These are phyloP conservation scores for Eurotiales sp. DNA, from an alignment of 2,329 filamentous ascomycete species.

Conservation along the genomic window DNA sequence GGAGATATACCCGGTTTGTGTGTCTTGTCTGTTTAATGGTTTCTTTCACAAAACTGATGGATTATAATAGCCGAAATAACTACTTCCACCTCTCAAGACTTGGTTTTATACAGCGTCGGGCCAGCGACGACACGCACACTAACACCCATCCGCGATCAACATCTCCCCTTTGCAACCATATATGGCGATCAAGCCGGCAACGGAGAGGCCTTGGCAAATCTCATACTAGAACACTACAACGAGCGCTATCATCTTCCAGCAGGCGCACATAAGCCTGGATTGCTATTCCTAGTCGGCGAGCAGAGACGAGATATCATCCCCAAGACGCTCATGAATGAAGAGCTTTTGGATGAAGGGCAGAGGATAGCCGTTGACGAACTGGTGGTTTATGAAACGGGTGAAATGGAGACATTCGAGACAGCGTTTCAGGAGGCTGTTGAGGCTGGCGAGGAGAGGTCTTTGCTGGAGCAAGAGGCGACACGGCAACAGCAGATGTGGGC, in stretches of 20 bases:
- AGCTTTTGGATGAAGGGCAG: slow-evolving; percentile 42
- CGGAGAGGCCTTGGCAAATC: slow-evolving; percentile 71
- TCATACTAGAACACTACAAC: slow-evolving; percentile 76
- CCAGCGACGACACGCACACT: slow-evolving; percentile 63
- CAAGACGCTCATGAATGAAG: slow-evolving; percentile 63
- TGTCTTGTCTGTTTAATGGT: not conserved
- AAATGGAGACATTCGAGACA: slow-evolving; percentile 71
- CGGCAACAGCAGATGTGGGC: slow-evolving; percentile 29
- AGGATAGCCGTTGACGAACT: slow-evolving; percentile 71
- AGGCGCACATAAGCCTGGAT: slow-evolving; percentile 44
- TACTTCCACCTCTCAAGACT: slow-evolving; percentile 21
- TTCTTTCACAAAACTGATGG: not conserved
- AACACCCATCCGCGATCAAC: slow-evolving; percentile 41
- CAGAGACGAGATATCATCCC: slow-evolving; percentile 88
- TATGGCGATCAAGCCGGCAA: slow-evolving; percentile 80
- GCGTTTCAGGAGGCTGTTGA: slow-evolving; percentile 58
- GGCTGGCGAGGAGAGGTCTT: slow-evolving; percentile 29
- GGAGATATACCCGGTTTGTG: slow-evolving; percentile 21
- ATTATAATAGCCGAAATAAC: slow-evolving; percentile 3
- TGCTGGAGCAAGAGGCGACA: not conserved
- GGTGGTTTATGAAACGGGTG: slow-evolving; percentile 80
- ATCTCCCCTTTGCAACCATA: slow-evolving; percentile 55
- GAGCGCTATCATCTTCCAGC: slow-evolving; percentile 24
- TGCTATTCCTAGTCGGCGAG: slow-evolving; percentile 88
- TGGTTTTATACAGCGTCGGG: slow-evolving; percentile 46